Evolutionary conservation across 352 stramenopile genomes (phyloP).

Genomic region (Peronospora destructor): DNA sequence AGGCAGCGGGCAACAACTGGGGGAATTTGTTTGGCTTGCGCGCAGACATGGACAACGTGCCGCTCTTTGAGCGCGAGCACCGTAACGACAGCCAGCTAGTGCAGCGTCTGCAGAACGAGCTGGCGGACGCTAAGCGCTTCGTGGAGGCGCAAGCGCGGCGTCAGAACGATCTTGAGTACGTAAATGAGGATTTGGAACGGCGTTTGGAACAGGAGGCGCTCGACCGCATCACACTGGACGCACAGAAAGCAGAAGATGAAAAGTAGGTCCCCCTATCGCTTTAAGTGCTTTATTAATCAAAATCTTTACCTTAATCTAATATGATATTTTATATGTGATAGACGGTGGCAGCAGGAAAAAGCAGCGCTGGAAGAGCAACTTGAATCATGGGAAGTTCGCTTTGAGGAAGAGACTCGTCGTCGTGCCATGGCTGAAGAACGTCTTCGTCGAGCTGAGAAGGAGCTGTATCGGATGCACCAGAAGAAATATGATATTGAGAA

Average conservation of each 20-base stretch:
- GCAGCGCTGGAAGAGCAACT: constrained; percentile 52
- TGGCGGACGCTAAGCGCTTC: constrained; percentile 79
- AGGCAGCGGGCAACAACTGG: constrained; percentile 38
- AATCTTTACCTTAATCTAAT: constrained; percentile 1
- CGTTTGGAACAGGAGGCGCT: constrained; percentile 76
- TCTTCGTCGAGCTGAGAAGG: constrained; percentile 74
- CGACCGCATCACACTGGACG: constrained; percentile 76
- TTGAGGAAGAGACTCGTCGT: constrained; percentile 64
- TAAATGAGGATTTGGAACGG: constrained; percentile 82
- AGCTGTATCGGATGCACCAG: constrained; percentile 87
- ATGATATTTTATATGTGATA: constrained; percentile 17
- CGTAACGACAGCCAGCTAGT: constrained; percentile 80
- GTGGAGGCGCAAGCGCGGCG: constrained; percentile 71
- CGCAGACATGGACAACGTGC: constrained; percentile 75
- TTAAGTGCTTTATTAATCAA: constrained; percentile 1
- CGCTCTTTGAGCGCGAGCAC: constrained; percentile 83
- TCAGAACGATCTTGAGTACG: constrained; percentile 83
- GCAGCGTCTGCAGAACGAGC: constrained; percentile 76
- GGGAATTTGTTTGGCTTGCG: constrained; percentile 40
- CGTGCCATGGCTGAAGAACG: constrained; percentile 71
- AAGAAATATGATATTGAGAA: constrained; percentile 88
- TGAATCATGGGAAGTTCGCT: constrained; percentile 63
- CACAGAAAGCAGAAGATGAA: constrained; percentile 77
- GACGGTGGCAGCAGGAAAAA: constrained; percentile 66
- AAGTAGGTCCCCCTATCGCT: constrained; percentile 35